Conservation (phyloP, 2,329 filamentous ascomycete species). For the Drechslerella coelobrocha region DNA sequence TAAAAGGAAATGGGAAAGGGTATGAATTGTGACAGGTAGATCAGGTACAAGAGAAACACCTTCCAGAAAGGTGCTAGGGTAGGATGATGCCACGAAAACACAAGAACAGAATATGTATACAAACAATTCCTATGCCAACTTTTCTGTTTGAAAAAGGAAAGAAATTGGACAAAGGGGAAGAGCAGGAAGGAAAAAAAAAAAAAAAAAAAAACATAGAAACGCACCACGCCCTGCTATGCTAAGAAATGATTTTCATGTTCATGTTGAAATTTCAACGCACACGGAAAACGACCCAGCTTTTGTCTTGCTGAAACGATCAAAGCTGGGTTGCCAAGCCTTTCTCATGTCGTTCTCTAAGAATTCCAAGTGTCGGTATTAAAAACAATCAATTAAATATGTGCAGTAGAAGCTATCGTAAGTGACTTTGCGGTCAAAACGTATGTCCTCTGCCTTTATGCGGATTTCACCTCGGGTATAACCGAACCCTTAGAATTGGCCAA, state of each 20-base stretch:
- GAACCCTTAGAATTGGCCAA: no score
- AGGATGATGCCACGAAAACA: slow-evolving; percentile 5
- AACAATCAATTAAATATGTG: slow-evolving; percentile 42
- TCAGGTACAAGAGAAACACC: slow-evolving; percentile 3
- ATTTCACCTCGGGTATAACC: no score
- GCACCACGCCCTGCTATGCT: slow-evolving; percentile 49
- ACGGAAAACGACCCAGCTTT: background rate
- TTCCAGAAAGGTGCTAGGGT: slow-evolving; percentile 5
- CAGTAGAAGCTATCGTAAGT: slow-evolving; percentile 39
- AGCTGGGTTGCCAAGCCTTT: background rate
- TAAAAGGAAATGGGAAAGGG: slow-evolving; percentile 1
- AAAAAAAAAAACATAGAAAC: slow-evolving; percentile 17
- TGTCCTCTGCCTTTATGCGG: background rate
- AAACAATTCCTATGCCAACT: background rate
- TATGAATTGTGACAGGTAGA: no score
- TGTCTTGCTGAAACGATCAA: background rate
- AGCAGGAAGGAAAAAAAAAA: background rate
- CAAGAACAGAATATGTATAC: slow-evolving; percentile 24
- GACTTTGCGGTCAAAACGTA: background rate
- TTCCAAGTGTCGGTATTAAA: slow-evolving; percentile 14
- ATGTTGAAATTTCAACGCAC: slow-evolving; percentile 25
- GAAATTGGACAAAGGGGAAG: background rate
- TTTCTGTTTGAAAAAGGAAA: no score
- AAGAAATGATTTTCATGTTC: slow-evolving; percentile 35
- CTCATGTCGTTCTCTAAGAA: background rate